Base-by-base conservation (phyloP, 1,284 basidiomycete species). In the Rhodotorula sp. region DNA sequence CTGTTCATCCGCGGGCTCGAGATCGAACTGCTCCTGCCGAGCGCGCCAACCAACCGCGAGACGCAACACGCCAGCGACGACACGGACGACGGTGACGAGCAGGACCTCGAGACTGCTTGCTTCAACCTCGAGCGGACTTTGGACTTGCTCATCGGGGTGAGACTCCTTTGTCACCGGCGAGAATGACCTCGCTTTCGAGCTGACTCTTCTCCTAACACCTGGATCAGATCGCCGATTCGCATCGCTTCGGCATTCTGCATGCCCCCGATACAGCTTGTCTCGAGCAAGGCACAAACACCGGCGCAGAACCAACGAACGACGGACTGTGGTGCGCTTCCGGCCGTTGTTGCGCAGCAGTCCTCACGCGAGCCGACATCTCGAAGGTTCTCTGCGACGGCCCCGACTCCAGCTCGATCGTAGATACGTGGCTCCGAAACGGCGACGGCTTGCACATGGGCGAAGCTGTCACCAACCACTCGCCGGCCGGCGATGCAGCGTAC, bases 141-240 rank as follows among this genome's bases (percentile, higher is more conserved):
- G 4, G 69, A 77, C 31, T 64, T 73, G 16, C 59, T 76, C 54
- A 68, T 73, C 5, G 71, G 72, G 0, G 71, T 73, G 48, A 54
- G 71, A 64, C 34, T 55, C 10, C 12, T 16, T 18, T 16, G 18
- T 26, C 23, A 14, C 1, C 26, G 2, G 21, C 28, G 3, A 19
- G 10, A 34, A 28, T 26, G 47, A 21, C 23, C 21, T 38, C 34
- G 28, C 12, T 23, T 64, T 21, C 47, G 26, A n/a, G 16, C 47
- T 66, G 48, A n/a, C 55, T 62, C 31, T 55, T 16, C 23, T 45
- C 26, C 54, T 5, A 5, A n/a, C 18, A 8, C 15, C 2, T 14
- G 57, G 55, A 38, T 43, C 72, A 69, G 74, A 31, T 76, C 26
- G 68, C 70, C 52, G 74, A 76, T 43, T 43, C 69, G 8, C 72